Evolutionary conservation across 129 eudicot species (phyloP), one percentile per base, ranked within the genome.

Genomic region (Centaurea solstitialis): DNA sequence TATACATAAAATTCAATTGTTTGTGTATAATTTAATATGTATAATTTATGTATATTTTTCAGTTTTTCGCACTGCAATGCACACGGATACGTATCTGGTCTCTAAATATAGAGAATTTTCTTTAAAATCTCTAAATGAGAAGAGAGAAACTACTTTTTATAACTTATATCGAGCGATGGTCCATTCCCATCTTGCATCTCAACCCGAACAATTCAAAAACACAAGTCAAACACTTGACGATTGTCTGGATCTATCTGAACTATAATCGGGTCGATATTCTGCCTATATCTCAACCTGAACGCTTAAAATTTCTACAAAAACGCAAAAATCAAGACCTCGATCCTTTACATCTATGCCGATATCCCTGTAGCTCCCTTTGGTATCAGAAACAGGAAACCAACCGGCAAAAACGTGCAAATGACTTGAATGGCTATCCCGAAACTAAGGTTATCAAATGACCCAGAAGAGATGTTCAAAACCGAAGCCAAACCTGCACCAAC

Each of bases 311-410:
- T 50, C 80, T 50, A 68, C n/a, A 10, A 75, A 50, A 69, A 11
- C 10, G 64, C 65, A 57, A 24, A 7, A 39, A 43, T 65, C 9
- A 41, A 41, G 12, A 41, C 47, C 47, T 13, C 20, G 7, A 33
- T 4, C 7, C 6, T 38, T 26, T 53, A 41, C 28, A 76, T 64
- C 82, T 89, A 88, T 75, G 95, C 88, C 70, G 98, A 94, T 85
- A 91, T 75, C 73, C 99, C 99, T 72, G 99, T 92, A 78, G 99
- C 97, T 71, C 89, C 97, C 89, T 95, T 88, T n/a, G 99, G 99
- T 81, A 95, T 95, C 85, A 92, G 80, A 87, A 91, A 95, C 45
- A 95, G 82, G 85, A 92, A 86, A 40, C 82, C 85, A 30, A 91
- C 86, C 0, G 99, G 99, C 65, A 90, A 81, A 80, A 95, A 88